Evolutionary conservation across 1,284 basidiomycete species (phyloP), one percentile per base, ranked within the genome.

Genomic region (Puccinia triticina): DNA sequence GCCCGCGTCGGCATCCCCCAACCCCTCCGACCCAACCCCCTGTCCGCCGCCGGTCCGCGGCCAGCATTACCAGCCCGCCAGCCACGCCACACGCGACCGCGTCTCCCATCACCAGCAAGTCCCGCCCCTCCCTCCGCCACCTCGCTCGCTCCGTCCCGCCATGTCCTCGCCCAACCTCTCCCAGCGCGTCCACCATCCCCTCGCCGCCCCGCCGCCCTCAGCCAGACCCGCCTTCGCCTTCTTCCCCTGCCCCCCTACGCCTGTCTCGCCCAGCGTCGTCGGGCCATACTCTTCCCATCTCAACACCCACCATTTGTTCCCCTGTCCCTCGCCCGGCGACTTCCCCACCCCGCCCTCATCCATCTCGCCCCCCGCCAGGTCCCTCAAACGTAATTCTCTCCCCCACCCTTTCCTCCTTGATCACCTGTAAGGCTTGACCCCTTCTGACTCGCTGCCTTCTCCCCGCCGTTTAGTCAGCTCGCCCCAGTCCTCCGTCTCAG

Each of bases 151-250:
- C 10, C 67, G 67, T 18, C 29, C 67, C 4, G 67, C 40, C 10
- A 69, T n/a, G 0, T 69, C 67, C 8, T 69, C 40, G 21, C 67
- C 67, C n/a, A 46, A 69, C 46, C 67, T 69, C 40, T 69, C 67
- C 46, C 46, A 23, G 40, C 59, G 59, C 29, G 5, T 14, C 8
- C 16, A 12, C 59, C 29, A 37, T 32, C 32, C 32, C 29, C 7
- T 14, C 32, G 14, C 59, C 59, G 14, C 59, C 59, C 29, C 29
- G 1, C 37, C 16, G 1, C 37, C 16, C 21, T 37, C 37, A 21
- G 67, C 40, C 12, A 5, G 37, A 29, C 46, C 67, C 67, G 46
- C n/a, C 4, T 12, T 46, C 23, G 10, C 67, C 40, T 43, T 48
- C 37, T n/a, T 46, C 12, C 67, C 67, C 67, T 46, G 4, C 23